These are phyloP conservation scores for Asterionellopsis glacialis DNA, from an alignment of 108 stramenopile genomes.

Conservation along the genomic window DNA sequence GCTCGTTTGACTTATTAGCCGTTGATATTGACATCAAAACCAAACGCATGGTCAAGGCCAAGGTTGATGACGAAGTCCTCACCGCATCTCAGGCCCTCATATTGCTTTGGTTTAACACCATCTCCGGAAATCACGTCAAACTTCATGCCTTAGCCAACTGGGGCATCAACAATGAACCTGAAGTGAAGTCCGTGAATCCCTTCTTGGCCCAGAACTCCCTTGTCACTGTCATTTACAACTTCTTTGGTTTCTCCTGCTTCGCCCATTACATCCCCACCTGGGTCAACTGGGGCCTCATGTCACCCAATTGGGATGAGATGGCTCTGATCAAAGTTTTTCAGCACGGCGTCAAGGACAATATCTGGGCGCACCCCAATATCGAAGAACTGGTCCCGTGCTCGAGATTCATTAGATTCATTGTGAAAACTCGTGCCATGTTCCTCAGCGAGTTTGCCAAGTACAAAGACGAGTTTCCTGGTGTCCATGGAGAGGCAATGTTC, in stretches of 20 bases:
- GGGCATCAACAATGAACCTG: constrained; percentile 16
- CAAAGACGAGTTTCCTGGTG: too few species aligned
- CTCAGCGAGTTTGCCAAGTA: too few species aligned
- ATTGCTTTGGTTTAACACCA: constrained; percentile 28
- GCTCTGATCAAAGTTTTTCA: too few species aligned
- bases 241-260: constrained; percentile 23
- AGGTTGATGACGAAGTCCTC: constrained; percentile 20
- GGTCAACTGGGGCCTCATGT: too few species aligned
- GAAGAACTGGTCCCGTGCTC: too few species aligned
- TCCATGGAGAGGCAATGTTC: too few species aligned
- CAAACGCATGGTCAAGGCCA: constrained; percentile 25
- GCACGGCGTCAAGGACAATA: too few species aligned
- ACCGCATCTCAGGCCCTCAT: constrained; percentile 21
- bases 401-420: too few species aligned
- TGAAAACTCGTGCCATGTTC: too few species aligned
- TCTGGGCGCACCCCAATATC: too few species aligned
- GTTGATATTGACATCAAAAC: constrained; percentile 30
- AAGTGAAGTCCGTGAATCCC: constrained; percentile 7
- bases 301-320: too few species aligned
- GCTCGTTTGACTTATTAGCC: constrained; percentile 16
- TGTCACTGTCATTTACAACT: constrained; percentile 32
- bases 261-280: constrained; percentile 4
- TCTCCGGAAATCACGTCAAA: constrained; percentile 32
- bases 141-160: constrained; percentile 31
- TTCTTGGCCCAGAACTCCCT: constrained; percentile 19